phyloP scores from a whole-genome alignment of 2,329 filamentous ascomycete species.

The Lachnellula cervina region DNA sequence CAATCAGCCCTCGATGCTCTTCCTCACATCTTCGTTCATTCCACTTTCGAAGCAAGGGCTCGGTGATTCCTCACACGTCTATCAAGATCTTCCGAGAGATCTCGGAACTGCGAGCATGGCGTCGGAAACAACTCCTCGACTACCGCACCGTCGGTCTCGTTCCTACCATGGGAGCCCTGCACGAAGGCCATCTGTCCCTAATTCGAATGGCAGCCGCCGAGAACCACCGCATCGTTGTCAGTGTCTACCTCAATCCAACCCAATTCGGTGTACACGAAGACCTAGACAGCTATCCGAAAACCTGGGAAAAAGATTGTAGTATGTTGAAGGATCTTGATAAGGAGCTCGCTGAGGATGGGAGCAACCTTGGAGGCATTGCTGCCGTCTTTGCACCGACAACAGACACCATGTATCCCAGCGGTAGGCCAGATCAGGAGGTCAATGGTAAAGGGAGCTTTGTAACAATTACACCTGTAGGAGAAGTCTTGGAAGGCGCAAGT shows the following conservation, averaged over 20 bases:
- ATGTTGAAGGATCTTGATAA: conserved; percentile 64
- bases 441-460: conserved; percentile 84
- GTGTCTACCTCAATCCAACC: conserved; percentile 92
- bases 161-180: conserved; percentile 97
- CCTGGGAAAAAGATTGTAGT: conserved; percentile 73
- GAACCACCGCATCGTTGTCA: conserved; percentile 83
- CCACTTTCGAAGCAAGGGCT: conserved; percentile 14
- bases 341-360: conserved; percentile 60
- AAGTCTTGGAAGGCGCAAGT: conserved; percentile 76
- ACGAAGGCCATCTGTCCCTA: conserved; percentile 81
- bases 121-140: conserved; percentile 59
- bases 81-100: conserved; percentile 76
- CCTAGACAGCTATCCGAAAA: conserved; percentile 81
- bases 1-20: conserved; percentile 12
- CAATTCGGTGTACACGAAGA: conserved; percentile 92
- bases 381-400: conserved; percentile 86
- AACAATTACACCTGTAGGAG: conserved; percentile 78
- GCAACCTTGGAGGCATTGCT: conserved; percentile 60
- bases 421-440: conserved; percentile 63
- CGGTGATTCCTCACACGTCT: conserved; percentile 46
- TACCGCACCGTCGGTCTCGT: conserved; percentile 78
- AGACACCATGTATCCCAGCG: conserved; percentile 79
- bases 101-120: conserved; percentile 63
- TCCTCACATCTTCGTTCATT: conserved; percentile 7
- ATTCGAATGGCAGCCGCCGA: conserved; percentile 79